Base-by-base conservation (phyloP, 2,329 filamentous ascomycete species). In the Colletotrichum destructivum region DNA sequence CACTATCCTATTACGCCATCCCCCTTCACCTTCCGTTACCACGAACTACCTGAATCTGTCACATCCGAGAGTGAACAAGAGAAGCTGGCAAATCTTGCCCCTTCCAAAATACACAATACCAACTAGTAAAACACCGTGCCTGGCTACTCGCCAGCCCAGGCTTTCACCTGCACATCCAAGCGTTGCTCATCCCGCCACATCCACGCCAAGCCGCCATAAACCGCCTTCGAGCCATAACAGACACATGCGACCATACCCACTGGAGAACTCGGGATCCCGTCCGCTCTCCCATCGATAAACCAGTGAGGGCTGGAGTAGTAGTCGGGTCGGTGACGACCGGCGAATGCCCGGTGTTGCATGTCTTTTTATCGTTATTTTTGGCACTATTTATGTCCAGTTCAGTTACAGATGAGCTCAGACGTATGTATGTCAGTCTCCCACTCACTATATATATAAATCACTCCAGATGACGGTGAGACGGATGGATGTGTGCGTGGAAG, bases 291-390 rank as follows among this genome's bases (percentile, higher is more conserved):
- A 57, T 42, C 54, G 54, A 57, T 57, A 42, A 57, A 42, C 54
- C 54, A 57, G 54, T 57, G 54, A 57, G 54, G 54, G 35, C 54
- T 15, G 18, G 54, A 23, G 55, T 57, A 57, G 55, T 42, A 57
- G 55, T 57, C 21, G 55, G 55, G 55, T 57, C 55, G 35, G 55
- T 57, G n/a, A 57, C 55, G 55, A 57, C 55, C 55, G 26, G 52
- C 26, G 52, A 55, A 55, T 55, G 52, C 26, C 52, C 9, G 26
- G 52, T 55, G 52, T 55, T 55, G 26, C 52, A 55, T 55, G 52
- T 35, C 12, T 42, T 54, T 42, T 26, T 26, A 38, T 3, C 31
- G 23, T 21, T 3, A 8, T 42, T 23, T 42, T 42, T 52, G 13
- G 21, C 8, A 35, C 31, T 35, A 11, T 35, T 35, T 35, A 35